Conservation (phyloP, 805 yeast genomes). For the Pichia ethanolica region DNA sequence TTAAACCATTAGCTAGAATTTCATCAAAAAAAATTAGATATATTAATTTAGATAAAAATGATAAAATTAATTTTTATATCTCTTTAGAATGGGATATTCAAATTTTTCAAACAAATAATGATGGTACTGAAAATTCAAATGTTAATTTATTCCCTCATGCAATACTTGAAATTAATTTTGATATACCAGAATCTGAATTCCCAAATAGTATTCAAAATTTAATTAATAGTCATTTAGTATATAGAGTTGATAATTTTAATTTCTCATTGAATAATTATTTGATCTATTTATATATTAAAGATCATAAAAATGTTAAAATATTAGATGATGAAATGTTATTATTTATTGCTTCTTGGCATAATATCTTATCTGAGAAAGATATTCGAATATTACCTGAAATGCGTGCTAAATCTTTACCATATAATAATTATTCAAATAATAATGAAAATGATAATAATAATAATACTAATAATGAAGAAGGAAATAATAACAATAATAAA, state of each 20-base stretch:
- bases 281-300: slow-evolving; percentile 18
- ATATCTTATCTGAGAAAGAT: slow-evolving; percentile 22
- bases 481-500: too few species aligned
- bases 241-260: slow-evolving; percentile 33
- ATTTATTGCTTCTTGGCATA: slow-evolving; percentile 29
- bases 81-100: slow-evolving; percentile 25
- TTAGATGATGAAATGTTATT: slow-evolving; percentile 20
- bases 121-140: slow-evolving; percentile 3
- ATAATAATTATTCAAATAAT: background rate
- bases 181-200: slow-evolving; percentile 25
- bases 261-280: slow-evolving; percentile 29
- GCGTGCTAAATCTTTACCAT: slow-evolving; percentile 4
- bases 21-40: slow-evolving; percentile 23
- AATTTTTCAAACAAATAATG: slow-evolving; percentile 5
- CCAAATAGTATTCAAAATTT: slow-evolving; percentile 34
- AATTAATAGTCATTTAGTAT: slow-evolving; percentile 40
- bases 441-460: too few species aligned
- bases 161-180: slow-evolving; percentile 41
- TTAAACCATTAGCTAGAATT: slow-evolving; percentile 24
- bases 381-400: slow-evolving; percentile 40
- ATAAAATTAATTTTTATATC: slow-evolving; percentile 25
- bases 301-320: slow-evolving; percentile 2
- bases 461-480: too few species aligned
- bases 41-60: slow-evolving; percentile 13
- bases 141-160: slow-evolving; percentile 38